A percentile compares a stretch with the other conserved stretches of the same genome.
Conservation (phyloP, 306 rosid species). For the Cyclanthera cordifolia region DNA sequence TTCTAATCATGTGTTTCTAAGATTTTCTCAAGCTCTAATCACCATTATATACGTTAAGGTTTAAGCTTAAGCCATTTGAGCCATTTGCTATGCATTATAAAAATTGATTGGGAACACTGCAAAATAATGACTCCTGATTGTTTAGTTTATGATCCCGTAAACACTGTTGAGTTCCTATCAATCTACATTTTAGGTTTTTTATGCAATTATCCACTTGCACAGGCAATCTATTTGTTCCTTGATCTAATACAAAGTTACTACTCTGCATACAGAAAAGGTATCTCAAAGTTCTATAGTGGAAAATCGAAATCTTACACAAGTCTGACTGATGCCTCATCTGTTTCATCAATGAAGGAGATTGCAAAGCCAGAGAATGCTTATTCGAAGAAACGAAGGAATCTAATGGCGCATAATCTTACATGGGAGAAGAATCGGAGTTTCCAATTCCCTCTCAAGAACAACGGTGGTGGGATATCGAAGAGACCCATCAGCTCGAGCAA, state of each 20-base stretch:
- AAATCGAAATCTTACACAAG: constrained; percentile 73
- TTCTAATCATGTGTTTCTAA: background rate
- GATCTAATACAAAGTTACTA: background rate
- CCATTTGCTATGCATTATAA: too few species aligned
- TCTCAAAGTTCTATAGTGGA: constrained; percentile 61
- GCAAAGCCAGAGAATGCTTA: constrained; percentile 79
- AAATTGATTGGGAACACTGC: too few species aligned
- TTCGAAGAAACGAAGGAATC: constrained; percentile 52
- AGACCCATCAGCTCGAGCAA: constrained; percentile 54
- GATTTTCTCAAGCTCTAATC: too few species aligned
- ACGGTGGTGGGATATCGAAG: constrained; percentile 58
- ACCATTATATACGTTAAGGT: too few species aligned
- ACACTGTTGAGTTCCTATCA: too few species aligned
- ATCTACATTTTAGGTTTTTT: background rate
- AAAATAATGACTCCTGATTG: background rate
- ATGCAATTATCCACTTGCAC: background rate
- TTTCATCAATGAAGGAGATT: constrained; percentile 42
- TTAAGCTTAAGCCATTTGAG: too few species aligned
- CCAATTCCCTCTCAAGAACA: constrained; percentile 40
- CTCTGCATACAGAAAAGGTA: constrained; percentile 54
- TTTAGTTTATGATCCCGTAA: background rate
- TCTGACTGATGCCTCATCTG: constrained; percentile 40
- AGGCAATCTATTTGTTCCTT: background rate
- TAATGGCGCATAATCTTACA: constrained; percentile 39
- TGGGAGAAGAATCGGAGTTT: constrained; percentile 52